Evolutionary conservation across 2,329 filamentous ascomycete species (phyloP).

Genomic region (Arthrobotrys pseudoclavata): DNA sequence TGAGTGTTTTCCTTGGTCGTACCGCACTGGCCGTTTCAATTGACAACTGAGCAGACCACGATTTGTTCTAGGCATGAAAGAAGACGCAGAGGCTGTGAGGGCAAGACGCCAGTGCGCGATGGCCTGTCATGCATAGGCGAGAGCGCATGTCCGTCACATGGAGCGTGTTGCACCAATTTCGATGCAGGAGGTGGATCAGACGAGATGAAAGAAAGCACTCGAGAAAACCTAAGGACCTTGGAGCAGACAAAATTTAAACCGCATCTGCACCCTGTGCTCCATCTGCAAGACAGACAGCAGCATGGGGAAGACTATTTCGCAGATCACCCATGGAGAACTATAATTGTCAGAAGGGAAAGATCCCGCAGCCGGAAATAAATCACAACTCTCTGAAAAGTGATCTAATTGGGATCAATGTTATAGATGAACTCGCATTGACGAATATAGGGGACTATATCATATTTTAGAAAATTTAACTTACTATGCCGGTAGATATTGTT

Average conservation of each 20-base stretch:
- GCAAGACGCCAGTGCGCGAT: conserved; percentile 57
- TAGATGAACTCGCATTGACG: background rate
- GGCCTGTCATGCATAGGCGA: conserved; percentile 57
- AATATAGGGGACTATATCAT: background rate
- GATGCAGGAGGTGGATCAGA: conserved; percentile 51
- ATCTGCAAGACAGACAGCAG: conserved; percentile 38
- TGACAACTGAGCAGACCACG: conserved; percentile 17
- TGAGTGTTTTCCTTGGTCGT: conserved; percentile 7
- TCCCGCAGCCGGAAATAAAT: background rate
- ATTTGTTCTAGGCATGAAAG: conserved; percentile 33
- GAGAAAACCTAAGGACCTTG: background rate
- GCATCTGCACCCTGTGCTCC: conserved; percentile 37
- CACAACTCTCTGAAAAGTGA: background rate
- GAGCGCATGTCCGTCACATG: conserved; percentile 53
- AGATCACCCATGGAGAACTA: conserved; percentile 13
- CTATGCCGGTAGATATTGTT: too few species aligned
- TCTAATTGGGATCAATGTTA: background rate
- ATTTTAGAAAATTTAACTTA: too few species aligned
- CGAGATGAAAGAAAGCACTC: conserved; percentile 35
- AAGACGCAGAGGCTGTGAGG: conserved; percentile 31
- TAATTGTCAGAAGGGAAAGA: conserved; percentile 1
- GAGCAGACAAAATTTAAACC: conserved; percentile 31
- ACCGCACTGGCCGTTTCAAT: conserved; percentile 28
- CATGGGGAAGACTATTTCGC: conserved; percentile 6
- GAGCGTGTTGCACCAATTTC: conserved; percentile 52